These are phyloP conservation scores for Stipa capillata DNA, from an alignment of 176 grass and related monocot genomes.

Conservation along the genomic window DNA sequence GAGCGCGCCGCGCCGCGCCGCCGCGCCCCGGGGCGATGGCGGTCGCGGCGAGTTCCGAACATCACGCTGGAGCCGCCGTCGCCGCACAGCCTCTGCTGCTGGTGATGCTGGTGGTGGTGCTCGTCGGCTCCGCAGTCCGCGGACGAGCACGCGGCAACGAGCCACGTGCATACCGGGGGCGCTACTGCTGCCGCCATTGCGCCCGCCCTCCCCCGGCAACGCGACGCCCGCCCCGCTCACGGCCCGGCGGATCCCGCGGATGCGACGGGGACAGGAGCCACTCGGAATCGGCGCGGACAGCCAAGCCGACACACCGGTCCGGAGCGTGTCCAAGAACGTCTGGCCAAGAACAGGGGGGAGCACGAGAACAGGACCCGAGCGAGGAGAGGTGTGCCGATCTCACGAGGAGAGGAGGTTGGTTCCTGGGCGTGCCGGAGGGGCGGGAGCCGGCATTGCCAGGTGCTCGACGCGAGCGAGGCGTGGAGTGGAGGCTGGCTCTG, in stretches of 20 bases:
- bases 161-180: constrained; percentile 69
- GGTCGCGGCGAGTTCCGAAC: constrained; percentile 28
- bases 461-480: constrained; percentile 33
- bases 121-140: constrained; percentile 35
- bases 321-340: background rate
- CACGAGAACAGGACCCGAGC: no score
- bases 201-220: background rate
- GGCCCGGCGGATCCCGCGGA: constrained; percentile 6
- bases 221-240: background rate
- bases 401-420: constrained; percentile 23
- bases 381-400: constrained; percentile 19
- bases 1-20: constrained; percentile 29
- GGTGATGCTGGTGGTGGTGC: constrained; percentile 3
- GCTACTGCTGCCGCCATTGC: constrained; percentile 59
- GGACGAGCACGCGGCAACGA: constrained; percentile 58
- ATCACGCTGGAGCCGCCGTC: constrained; percentile 4
- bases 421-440: background rate
- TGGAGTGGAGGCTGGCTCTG: constrained; percentile 25
- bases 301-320: background rate
- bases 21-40: constrained; percentile 27
- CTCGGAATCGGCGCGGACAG: background rate
- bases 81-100: constrained; percentile 11
- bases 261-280: background rate
- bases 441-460: constrained; percentile 34
- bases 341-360: no score